phyloP scores from a whole-genome alignment of 2,329 filamentous ascomycete genomes.

The Moelleriella libera region DNA sequence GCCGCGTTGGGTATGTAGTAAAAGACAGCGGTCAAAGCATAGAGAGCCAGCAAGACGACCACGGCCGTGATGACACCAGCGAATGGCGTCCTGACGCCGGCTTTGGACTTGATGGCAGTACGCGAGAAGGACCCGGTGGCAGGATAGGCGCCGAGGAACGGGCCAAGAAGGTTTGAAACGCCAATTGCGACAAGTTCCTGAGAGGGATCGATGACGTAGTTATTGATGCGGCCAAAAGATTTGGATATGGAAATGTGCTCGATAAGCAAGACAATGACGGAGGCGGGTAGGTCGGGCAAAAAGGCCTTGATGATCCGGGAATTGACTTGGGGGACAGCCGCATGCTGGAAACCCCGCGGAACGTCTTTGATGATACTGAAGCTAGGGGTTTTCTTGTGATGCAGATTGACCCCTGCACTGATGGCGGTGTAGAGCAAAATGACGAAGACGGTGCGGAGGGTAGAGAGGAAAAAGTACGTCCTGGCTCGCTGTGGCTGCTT shows the following conservation, averaged over 20 bases:
- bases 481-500: conserved; percentile 53
- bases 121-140: conserved; percentile 83
- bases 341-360: conserved; percentile 61
- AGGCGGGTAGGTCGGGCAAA: conserved; percentile 51
- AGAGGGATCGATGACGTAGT: conserved; percentile 68
- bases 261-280: conserved; percentile 65
- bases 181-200: conserved; percentile 70
- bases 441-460: conserved; percentile 65
- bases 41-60: conserved; percentile 72
- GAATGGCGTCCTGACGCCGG: conserved; percentile 74
- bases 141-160: conserved; percentile 72
- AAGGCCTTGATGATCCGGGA: conserved; percentile 47
- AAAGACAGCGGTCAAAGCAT: conserved; percentile 71
- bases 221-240: conserved; percentile 68
- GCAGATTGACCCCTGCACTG: conserved; percentile 55
- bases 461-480: conserved; percentile 65
- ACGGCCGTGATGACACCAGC: conserved; percentile 74
- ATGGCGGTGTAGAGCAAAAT: conserved; percentile 70
- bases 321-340: conserved; percentile 50
- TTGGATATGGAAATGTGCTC: conserved; percentile 77
- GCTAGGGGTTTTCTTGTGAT: conserved; percentile 37
- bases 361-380: conserved; percentile 55
- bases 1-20: conserved; percentile 73
- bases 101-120: conserved; percentile 90
- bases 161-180: conserved; percentile 58